phyloP scores from a whole-genome alignment of 352 stramenopile genomes.

The Phytophthora lateralis region DNA sequence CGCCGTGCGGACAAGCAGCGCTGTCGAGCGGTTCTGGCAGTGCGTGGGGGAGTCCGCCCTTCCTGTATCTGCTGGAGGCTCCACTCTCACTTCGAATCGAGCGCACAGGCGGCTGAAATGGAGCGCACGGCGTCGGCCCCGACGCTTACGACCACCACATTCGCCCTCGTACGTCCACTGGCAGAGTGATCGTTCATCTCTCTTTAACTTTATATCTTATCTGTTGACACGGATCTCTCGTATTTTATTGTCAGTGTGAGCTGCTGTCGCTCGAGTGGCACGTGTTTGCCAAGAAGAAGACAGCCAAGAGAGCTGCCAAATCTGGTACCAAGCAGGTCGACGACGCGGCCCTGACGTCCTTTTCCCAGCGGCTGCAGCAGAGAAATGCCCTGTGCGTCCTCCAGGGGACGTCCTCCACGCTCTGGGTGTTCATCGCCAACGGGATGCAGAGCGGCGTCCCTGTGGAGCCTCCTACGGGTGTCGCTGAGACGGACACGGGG shows the following conservation, averaged over 20 bases:
- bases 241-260: slow-evolving; percentile 44
- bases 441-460: slow-evolving; percentile 28
- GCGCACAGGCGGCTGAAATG: slow-evolving; percentile 44
- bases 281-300: slow-evolving; percentile 39
- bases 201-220: slow-evolving; percentile 16
- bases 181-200: slow-evolving; percentile 3
- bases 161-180: slow-evolving; percentile 46
- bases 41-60: not conserved
- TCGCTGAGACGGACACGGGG: slow-evolving; percentile 27
- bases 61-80: not conserved
- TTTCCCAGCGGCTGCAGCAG: slow-evolving; percentile 45
- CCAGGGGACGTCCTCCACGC: slow-evolving; percentile 10
- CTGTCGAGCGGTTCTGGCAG: not conserved
- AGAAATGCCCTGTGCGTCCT: slow-evolving; percentile 40
- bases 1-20: not conserved
- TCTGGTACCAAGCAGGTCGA: slow-evolving; percentile 7
- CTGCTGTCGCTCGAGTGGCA: slow-evolving; percentile 58
- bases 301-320: slow-evolving; percentile 14
- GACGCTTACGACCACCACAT: slow-evolving; percentile 46
- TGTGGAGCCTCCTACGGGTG: slow-evolving; percentile 39
- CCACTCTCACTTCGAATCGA: not conserved
- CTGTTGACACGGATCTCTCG: not conserved
- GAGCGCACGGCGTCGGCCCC: slow-evolving; percentile 15
- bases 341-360: slow-evolving; percentile 31
- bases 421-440: slow-evolving; percentile 70